phyloP scores from a whole-genome alignment of 179 eudicot species.

The Camellia oleifera region DNA sequence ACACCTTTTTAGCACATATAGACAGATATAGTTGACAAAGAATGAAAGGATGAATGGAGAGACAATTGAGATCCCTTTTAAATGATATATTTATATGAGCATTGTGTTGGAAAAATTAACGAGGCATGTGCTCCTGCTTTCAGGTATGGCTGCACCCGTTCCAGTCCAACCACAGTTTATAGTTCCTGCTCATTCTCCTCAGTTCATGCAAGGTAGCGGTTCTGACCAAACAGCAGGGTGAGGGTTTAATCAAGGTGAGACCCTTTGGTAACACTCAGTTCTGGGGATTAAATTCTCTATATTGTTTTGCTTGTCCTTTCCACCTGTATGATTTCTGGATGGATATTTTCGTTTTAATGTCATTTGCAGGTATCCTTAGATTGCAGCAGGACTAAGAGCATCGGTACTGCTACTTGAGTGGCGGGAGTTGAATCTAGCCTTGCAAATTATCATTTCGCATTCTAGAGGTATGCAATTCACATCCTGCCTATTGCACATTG shows the following conservation, averaged over 20 bases:
- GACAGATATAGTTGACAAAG: background rate
- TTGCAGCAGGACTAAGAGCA: conserved; percentile 98
- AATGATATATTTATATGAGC: background rate
- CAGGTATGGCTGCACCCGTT: conserved; percentile 70
- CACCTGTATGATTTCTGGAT: background rate
- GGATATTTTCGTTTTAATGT: background rate
- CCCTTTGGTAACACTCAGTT: background rate
- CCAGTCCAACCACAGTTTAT: conserved; percentile 79
- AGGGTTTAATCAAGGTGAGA: conserved; percentile 71
- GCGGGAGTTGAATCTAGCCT: conserved; percentile 93
- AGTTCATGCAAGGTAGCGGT: conserved; percentile 72
- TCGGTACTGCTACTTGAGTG: conserved; percentile 93
- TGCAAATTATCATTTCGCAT: conserved; percentile 81
- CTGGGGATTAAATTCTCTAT: background rate
- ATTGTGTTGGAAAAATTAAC: background rate
- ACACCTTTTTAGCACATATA: background rate
- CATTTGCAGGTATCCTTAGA: conserved; percentile 66
- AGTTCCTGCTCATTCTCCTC: conserved; percentile 78
- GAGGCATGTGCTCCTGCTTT: conserved; percentile 16
- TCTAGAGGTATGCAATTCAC: conserved; percentile 62
- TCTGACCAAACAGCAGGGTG: conserved; percentile 90
- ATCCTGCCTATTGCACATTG: background rate
- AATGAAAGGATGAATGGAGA: background rate
- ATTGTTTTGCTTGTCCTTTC: conserved; percentile 5
- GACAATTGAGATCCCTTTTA: background rate